Evolutionary conservation across 2,329 filamentous ascomycete genomes (phyloP).

Genomic region (Diplodia seriata): DNA sequence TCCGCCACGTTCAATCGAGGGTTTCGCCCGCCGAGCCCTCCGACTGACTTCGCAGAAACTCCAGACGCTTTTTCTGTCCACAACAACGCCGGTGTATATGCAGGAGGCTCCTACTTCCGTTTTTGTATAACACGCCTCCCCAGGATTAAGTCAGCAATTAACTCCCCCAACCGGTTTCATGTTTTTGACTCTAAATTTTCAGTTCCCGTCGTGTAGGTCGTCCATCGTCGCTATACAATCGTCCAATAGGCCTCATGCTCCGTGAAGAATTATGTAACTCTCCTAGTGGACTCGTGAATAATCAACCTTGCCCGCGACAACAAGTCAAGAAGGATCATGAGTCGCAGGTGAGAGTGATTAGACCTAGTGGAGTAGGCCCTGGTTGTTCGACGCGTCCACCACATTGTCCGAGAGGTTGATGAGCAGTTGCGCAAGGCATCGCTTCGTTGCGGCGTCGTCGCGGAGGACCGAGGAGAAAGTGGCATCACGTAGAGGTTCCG

Average conservation of each 20-base stretch:
- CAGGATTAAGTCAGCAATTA: constrained; percentile 19
- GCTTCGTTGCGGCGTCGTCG: constrained; percentile 96
- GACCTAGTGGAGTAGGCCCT: constrained; percentile 44
- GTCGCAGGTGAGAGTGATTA: background rate
- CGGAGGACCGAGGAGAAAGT: constrained; percentile 96
- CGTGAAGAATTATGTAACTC: constrained; percentile 12
- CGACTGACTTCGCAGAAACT: constrained; percentile 19
- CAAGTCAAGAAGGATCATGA: constrained; percentile 7
- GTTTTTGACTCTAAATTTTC: constrained; percentile 12
- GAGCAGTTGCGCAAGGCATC: constrained; percentile 93
- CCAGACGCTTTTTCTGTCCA: constrained; percentile 29
- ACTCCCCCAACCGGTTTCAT: constrained; percentile 6
- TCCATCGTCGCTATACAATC: constrained; percentile 25
- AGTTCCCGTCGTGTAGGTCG: constrained; percentile 23
- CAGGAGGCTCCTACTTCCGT: constrained; percentile 19
- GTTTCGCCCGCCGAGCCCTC: constrained; percentile 5
- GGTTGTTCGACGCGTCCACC: constrained; percentile 57
- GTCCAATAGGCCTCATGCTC: constrained; percentile 15
- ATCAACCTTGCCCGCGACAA: constrained; percentile 1
- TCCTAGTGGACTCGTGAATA: background rate
- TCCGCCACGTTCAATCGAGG: constrained; percentile 8
- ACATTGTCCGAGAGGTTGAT: constrained; percentile 96
- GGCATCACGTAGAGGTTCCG: constrained; percentile 96
- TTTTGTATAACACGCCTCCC: constrained; percentile 19
- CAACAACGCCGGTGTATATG: constrained; percentile 28